Percentiles rank a stretch among this genome's conserved stretches.
phyloP scores from a whole-genome alignment of 176 grass and related monocot genomes.

The Elymus sibiricus region DNA sequence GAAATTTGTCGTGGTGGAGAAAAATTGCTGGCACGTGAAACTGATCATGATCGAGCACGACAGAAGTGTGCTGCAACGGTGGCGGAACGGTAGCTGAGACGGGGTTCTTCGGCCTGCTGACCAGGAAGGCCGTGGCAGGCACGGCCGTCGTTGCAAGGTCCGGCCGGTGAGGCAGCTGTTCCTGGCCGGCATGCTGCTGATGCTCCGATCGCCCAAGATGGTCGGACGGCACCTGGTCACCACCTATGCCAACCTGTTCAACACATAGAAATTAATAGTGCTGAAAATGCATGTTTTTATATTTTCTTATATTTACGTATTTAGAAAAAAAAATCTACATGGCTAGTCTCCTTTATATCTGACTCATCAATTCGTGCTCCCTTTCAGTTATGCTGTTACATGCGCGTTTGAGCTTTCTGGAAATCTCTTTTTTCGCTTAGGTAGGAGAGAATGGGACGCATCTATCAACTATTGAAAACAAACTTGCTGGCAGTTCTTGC shows the following conservation, averaged over 20 bases:
- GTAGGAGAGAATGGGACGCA: conserved; percentile 15
- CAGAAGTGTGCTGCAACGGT: conserved; percentile 55
- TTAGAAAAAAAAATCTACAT: background rate
- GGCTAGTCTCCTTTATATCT: background rate
- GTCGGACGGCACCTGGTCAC: conserved; percentile 60
- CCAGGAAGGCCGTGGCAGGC: conserved; percentile 50
- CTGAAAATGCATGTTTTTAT: background rate
- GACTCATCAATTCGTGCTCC: background rate
- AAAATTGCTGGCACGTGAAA: conserved; percentile 75
- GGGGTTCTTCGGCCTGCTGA: conserved; percentile 54
- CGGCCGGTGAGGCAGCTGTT: conserved; percentile 43
- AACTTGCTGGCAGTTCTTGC: conserved; percentile 48
- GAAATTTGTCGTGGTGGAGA: conserved; percentile 75
- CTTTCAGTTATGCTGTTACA: conserved; percentile 15
- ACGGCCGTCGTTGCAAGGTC: conserved; percentile 30
- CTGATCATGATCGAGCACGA: conserved; percentile 67
- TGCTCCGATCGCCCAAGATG: conserved; percentile 50
- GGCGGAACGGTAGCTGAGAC: conserved; percentile 62
- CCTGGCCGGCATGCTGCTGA: conserved; percentile 28
- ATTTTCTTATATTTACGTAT: background rate
- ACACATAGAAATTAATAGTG: background rate
- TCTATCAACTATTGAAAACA: conserved; percentile 23
- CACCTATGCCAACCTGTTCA: conserved; percentile 58
- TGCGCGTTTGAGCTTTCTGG: background rate
- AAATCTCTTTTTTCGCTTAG: background rate